These are phyloP conservation scores for Citrullus mucosospermus DNA, from an alignment of 306 rosid genomes.

Conservation along the genomic window DNA sequence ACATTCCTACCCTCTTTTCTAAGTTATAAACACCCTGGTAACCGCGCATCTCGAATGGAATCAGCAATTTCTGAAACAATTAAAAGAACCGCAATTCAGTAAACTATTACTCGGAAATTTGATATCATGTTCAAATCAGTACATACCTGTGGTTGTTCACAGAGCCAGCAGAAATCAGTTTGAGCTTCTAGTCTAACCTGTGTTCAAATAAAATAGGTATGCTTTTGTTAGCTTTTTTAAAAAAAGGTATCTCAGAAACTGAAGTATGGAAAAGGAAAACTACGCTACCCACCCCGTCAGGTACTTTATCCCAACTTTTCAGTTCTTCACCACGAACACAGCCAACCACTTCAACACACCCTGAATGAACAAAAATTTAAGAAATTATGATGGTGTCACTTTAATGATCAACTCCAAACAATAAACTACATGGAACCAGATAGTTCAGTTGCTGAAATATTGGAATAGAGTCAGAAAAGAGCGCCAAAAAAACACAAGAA, in stretches of 20 bases:
- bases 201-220: background rate
- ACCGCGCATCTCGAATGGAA: slow-evolving; percentile 98
- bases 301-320: slow-evolving; percentile 68
- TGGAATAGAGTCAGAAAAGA: background rate
- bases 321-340: slow-evolving; percentile 70
- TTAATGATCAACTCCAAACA: background rate
- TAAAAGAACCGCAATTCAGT: background rate
- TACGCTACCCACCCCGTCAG: slow-evolving; percentile 52
- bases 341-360: slow-evolving; percentile 80
- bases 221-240: background rate
- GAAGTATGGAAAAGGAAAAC: background rate
- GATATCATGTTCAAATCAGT: background rate
- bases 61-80: slow-evolving; percentile 47
- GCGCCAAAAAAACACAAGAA: background rate
- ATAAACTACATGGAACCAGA: background rate
- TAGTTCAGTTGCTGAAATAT: background rate
- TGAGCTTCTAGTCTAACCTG: slow-evolving; percentile 89
- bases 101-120: background rate
- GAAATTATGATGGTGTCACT: background rate
- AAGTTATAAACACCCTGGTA: slow-evolving; percentile 82
- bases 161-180: slow-evolving; percentile 82
- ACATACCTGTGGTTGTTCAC: slow-evolving; percentile 78
- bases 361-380: slow-evolving; percentile 16
- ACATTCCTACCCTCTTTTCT: slow-evolving; percentile 58
- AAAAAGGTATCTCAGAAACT: background rate